These are phyloP conservation scores for Aureobasidium mangrovei DNA, from an alignment of 2,329 filamentous ascomycete species.

Conservation along the genomic window DNA sequence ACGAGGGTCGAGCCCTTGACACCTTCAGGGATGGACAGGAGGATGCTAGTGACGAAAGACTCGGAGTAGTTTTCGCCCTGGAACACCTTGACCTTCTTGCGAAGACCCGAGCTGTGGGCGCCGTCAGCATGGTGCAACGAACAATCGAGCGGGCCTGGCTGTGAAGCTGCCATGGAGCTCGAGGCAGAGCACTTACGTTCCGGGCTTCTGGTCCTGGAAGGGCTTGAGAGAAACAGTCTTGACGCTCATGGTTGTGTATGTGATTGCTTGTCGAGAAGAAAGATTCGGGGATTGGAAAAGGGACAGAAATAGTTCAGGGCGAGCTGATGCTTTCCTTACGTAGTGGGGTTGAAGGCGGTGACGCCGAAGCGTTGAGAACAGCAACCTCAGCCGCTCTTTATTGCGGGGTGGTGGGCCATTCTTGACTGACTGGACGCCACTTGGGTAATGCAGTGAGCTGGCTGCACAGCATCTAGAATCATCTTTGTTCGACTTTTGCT, in stretches of 20 bases:
- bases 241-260: constrained; percentile 52
- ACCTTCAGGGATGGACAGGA: constrained; percentile 93
- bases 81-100: constrained; percentile 98
- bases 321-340: neutral
- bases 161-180: neutral
- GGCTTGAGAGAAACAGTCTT: constrained; percentile 74
- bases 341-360: constrained; percentile 8
- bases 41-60: constrained; percentile 86
- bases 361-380: constrained; percentile 10
- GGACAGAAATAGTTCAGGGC: neutral
- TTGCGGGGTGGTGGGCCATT: too few relatives aligned
- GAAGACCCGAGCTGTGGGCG: constrained; percentile 73
- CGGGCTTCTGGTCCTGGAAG: constrained; percentile 95
- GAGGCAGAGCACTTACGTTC: constrained; percentile 65
- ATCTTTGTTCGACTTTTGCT: neutral
- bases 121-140: neutral
- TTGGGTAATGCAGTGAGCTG: neutral
- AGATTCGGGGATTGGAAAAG: neutral
- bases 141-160: neutral
- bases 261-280: constrained; percentile 2
- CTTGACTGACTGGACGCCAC: neutral
- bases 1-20: constrained; percentile 81
- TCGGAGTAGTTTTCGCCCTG: constrained; percentile 93
- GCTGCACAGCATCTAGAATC: neutral
- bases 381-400: neutral